Base-by-base conservation (phyloP, 192 early-diverging fungal species). In the Backusella luteola region DNA sequence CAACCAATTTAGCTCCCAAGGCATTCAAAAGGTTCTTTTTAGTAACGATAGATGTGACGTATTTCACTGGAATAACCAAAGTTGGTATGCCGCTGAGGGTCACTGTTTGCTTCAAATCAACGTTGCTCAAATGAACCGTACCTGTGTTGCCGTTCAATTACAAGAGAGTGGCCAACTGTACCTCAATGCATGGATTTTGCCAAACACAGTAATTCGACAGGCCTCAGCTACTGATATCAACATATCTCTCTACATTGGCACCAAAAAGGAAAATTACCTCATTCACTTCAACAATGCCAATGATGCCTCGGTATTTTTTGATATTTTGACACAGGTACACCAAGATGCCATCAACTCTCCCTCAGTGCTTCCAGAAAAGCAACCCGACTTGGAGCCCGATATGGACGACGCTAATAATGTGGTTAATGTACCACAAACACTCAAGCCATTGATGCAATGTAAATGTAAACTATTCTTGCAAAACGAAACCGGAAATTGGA, bases 111-210 rank as follows among this genome's bases (percentile, higher is more conserved):
- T 83, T 35, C 85, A 89, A 56, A 77, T 89, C 26, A 84, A 83
- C 11, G 44, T 84, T 67, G 84, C 87, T 8, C 73, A 72, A 0
- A 69, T 44, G 23, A 84, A 83, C 35, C 81, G 80, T 9, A 66
- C 82, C 17, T 85, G 87, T 76, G 81, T 87, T 70, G 81, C 83
- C 17, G 78, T 88, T 19, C 63, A 81, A 35, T 75, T 86, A 12
- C 71, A 73, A 67, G 75, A 80, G 38, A 69, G 73, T 14, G 79
- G 79, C 15, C 82, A 85, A 66, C 81, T 88, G 77, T 75, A 85
- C 76, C 77, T 89, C 76, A 89, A 88, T 75, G 84, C 88, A 41
- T 89, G 88, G 88, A 85, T 89, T 34, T 76, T 81, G 19, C 77
- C 84, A 14, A 82, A 76, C 34, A 89, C 83, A 6, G 80, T 79